A percentile compares a stretch with the other conserved stretches of the same genome.
Evolutionary conservation across 305 asterid species (phyloP).

Genomic region (Fraxinus baroniana): DNA sequence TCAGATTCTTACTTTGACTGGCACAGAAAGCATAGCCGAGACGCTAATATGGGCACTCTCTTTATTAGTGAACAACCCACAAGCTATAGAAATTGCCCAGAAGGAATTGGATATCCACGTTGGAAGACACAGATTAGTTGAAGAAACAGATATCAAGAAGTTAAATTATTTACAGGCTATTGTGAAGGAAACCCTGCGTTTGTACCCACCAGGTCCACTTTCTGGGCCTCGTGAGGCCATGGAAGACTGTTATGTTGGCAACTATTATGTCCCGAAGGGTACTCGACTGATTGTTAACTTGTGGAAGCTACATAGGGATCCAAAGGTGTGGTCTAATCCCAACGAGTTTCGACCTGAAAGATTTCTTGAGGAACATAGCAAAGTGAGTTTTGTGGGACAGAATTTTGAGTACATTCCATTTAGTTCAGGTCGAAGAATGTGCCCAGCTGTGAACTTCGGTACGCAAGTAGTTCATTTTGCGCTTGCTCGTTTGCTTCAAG

Average conservation of each 20-base stretch:
- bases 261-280: constrained; percentile 29
- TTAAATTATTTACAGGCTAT: constrained; percentile 42
- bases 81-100: constrained; percentile 27
- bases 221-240: constrained; percentile 40
- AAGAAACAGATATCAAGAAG: constrained; percentile 42
- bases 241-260: constrained; percentile 28
- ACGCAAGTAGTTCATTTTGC: constrained; percentile 29
- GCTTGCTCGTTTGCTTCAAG: constrained; percentile 44
- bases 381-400: constrained; percentile 21
- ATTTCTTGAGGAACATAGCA: constrained; percentile 22
- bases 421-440: constrained; percentile 39
- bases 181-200: constrained; percentile 41
- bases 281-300: constrained; percentile 36
- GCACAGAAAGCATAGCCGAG: constrained; percentile 42
- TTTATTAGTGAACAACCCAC: constrained; percentile 37
- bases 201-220: constrained; percentile 49
- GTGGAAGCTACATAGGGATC: constrained; percentile 40
- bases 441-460: constrained; percentile 39
- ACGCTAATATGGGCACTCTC: constrained; percentile 46
- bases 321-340: constrained; percentile 32
- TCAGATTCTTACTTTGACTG: constrained; percentile 42
- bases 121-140: constrained; percentile 34
- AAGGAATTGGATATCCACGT: constrained; percentile 31
- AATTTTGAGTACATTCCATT: constrained; percentile 42
- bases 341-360: constrained; percentile 46